Percentiles rank a stretch among this genome's conserved stretches.
These are phyloP conservation scores for Streptanthus diversifolius DNA, from an alignment of 345 rosid species.

Conservation along the genomic window DNA sequence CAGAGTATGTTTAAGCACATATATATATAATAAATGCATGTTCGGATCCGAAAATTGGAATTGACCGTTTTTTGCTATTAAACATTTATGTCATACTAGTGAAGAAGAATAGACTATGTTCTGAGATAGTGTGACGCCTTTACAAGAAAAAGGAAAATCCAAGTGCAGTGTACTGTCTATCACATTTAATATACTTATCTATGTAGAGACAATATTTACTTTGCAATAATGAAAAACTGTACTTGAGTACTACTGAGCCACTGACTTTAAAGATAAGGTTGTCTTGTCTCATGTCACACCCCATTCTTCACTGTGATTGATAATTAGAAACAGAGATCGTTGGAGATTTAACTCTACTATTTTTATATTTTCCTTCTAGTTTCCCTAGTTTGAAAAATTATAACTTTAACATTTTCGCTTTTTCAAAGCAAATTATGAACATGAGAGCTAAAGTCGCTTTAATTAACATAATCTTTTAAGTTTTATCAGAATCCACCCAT, in stretches of 20 bases:
- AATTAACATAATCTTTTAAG: not conserved
- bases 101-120: slow-evolving; percentile 12
- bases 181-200: not conserved
- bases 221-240: slow-evolving; percentile 24
- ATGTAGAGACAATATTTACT: slow-evolving; percentile 16
- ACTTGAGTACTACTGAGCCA: slow-evolving; percentile 29
- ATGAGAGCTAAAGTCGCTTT: not conserved
- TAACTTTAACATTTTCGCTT: not conserved
- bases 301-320: slow-evolving; percentile 27
- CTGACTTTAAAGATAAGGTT: slow-evolving; percentile 30
- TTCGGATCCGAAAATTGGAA: too few relatives aligned
- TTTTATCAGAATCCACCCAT: not conserved
- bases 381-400: not conserved
- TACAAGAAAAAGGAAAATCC: not conserved
- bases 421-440: not conserved
- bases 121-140: not conserved
- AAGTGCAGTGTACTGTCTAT: slow-evolving; percentile 16
- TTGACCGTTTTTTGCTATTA: too few relatives aligned
- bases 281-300: slow-evolving; percentile 34
- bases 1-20: too few relatives aligned
- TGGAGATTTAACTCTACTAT: not conserved
- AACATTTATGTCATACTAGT: not conserved
- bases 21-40: too few relatives aligned
- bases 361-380: not conserved
- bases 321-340: not conserved